Evolutionary conservation across 2,329 filamentous ascomycete species (phyloP), one percentile per base, ranked within the genome.

Genomic region (Penicillium hordei): DNA sequence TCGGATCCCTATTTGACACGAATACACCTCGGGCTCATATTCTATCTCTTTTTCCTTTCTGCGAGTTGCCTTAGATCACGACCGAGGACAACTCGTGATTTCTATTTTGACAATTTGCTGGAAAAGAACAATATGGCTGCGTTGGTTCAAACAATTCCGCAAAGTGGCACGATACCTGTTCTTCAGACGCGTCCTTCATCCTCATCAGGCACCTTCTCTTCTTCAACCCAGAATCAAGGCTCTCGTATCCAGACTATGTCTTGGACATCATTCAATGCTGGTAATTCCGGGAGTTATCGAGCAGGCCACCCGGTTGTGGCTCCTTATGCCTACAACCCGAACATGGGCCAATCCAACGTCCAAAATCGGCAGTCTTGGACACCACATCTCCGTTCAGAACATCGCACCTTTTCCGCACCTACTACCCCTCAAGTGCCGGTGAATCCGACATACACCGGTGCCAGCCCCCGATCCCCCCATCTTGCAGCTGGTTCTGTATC

Each of bases 101-200:
- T 21, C 15, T 23, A 51, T 59, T 60, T 60, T 52, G 54, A 58
- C 48, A 59, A 61, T 43, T 34, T 45, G 56, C 57, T 59, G 60
- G 67, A 58, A 61, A 61, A 65, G 65, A 72, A 71, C 81, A 88
- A 74, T 75, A 93, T 94, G 90, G 90, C 90, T 81, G 89, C 90
- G 76, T 82, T 93, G 81, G 88, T 93, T 71, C 90, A 93, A 79
- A 86, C 88, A 61, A 90, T 89, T 73, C 85, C 89, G 70, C 88
- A 90, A 78, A 86, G 87, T 71, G 82, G 83, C 75, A 87, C 89
- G 66, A 83, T 87, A 69, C 87, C 87, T 64, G 89, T 92, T 83
- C 86, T 93, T 70, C 89, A 91, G 75, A 84, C 87, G 68, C 85
- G 88, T 73, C 85, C 88, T 61, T 82, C 83, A 54, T 88, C 89